These are phyloP conservation scores for Saccharomycopsis lassenensis DNA, from an alignment of 805 yeast species.

Conservation along the genomic window DNA sequence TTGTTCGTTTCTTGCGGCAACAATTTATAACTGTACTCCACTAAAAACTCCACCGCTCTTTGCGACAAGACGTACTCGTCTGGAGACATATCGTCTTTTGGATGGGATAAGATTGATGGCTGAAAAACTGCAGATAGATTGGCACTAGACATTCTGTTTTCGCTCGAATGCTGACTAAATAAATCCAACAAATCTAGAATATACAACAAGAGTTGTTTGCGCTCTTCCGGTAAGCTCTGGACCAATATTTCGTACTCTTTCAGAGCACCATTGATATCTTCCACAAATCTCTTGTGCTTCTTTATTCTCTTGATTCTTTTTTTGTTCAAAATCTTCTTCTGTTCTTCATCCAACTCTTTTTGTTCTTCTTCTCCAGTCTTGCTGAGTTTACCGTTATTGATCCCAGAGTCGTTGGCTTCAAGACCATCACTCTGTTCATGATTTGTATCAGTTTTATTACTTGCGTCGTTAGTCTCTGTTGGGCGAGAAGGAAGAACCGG, in stretches of 20 bases:
- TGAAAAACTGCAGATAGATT: slow-evolving; percentile 94
- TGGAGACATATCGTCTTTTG: slow-evolving; percentile 85
- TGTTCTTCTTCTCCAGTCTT: slow-evolving; percentile 1
- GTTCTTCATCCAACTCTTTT: slow-evolving; percentile 14
- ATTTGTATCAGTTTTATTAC: background rate
- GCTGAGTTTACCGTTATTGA: background rate
- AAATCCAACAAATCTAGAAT: slow-evolving; percentile 76
- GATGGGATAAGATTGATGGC: slow-evolving; percentile 91
- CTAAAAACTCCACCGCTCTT: slow-evolving; percentile 76
- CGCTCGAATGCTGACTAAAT: slow-evolving; percentile 67
- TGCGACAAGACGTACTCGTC: slow-evolving; percentile 84
- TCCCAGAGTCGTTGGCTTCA: background rate
- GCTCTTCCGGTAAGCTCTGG: slow-evolving; percentile 58
- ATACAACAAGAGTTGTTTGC: slow-evolving; percentile 76
- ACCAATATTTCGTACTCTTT: slow-evolving; percentile 62
- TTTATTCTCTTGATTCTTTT: slow-evolving; percentile 31
- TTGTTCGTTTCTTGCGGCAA: slow-evolving; percentile 34
- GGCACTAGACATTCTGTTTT: slow-evolving; percentile 83
- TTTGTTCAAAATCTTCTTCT: slow-evolving; percentile 24
- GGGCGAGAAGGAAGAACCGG: slow-evolving; percentile 8
- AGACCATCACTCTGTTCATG: background rate
- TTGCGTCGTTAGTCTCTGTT: background rate
- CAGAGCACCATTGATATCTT: slow-evolving; percentile 58
- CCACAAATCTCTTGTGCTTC: slow-evolving; percentile 46
- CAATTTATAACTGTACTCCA: slow-evolving; percentile 72